Conservation (phyloP, 2,329 filamentous ascomycete species). For the Fusarium sp. region DNA sequence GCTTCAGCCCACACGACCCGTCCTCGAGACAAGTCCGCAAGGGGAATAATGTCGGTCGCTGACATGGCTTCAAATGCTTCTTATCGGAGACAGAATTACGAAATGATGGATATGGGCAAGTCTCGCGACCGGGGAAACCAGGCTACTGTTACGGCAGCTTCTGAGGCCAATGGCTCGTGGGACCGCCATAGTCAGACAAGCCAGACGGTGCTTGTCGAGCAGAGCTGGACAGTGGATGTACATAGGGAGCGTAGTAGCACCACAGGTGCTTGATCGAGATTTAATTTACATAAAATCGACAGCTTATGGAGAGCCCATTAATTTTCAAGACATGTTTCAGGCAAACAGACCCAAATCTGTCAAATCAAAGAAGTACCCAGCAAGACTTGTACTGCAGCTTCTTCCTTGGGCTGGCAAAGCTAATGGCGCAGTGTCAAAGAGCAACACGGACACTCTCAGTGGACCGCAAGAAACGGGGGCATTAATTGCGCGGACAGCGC, state of each 20-base stretch:
- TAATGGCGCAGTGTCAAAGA: not conserved
- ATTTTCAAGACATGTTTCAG: not conserved
- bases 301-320: not conserved
- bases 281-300: not conserved
- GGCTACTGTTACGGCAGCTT: slow-evolving; percentile 6
- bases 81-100: slow-evolving; percentile 27
- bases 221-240: slow-evolving; percentile 36
- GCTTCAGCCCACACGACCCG: slow-evolving; percentile 1
- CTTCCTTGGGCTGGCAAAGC: not conserved
- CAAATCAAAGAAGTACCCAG: not conserved
- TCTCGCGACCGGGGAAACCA: slow-evolving; percentile 4
- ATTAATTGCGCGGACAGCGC: not conserved
- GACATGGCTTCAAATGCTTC: slow-evolving; percentile 23
- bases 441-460: not conserved
- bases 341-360: not conserved
- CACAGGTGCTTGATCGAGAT: not conserved
- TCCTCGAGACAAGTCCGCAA: not conserved
- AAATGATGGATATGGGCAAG: slow-evolving; percentile 33
- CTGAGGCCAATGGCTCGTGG: slow-evolving; percentile 25
- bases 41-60: slow-evolving; percentile 7
- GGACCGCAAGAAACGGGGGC: not conserved
- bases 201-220: slow-evolving; percentile 38
- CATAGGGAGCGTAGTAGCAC: slow-evolving; percentile 18
- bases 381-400: not conserved
- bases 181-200: slow-evolving; percentile 39